Percentiles rank a stretch among this genome's conserved stretches.
These are phyloP conservation scores for Suillus ampliporus DNA, from an alignment of 768 basidiomycete genomes.

Conservation along the genomic window DNA sequence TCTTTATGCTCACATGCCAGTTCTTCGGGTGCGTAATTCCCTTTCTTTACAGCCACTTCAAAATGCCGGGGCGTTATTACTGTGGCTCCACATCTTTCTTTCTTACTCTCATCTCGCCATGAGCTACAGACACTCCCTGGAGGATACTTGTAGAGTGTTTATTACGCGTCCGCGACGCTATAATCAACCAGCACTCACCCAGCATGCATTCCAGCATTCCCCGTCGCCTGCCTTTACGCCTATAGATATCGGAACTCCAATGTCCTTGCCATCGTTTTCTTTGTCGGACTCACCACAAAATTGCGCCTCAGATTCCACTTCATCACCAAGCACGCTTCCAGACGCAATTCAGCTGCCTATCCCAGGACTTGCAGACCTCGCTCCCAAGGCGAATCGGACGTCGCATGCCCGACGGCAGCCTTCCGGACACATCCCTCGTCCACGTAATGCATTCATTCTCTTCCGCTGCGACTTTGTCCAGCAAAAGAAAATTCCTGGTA, in stretches of 20 bases:
- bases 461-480: conserved; percentile 77
- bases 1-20: conserved; percentile 29
- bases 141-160: conserved; percentile 36
- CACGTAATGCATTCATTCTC: conserved; percentile 80
- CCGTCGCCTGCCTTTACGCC: background rate
- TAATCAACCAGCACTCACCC: conserved; percentile 7
- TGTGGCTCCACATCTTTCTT: conserved; percentile 10
- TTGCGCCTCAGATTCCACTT: background rate
- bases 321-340: background rate
- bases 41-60: conserved; percentile 20
- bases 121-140: conserved; percentile 34
- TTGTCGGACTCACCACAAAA: background rate
- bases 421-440: conserved; percentile 66
- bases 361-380: conserved; percentile 15
- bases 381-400: conserved; percentile 37
- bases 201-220: conserved; percentile 12
- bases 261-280: conserved; percentile 3
- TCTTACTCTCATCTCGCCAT: conserved; percentile 26
- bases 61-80: background rate
- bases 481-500: conserved; percentile 58
- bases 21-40: conserved; percentile 19
- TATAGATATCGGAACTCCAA: background rate
- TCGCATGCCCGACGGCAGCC: conserved; percentile 57
- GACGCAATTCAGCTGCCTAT: conserved; percentile 11
- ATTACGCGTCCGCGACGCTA: conserved; percentile 25